Percentiles rank a stretch among this genome's conserved stretches.
These are phyloP conservation scores for Lactuca sativa DNA, from an alignment of 129 eudicot species.

Conservation along the genomic window DNA sequence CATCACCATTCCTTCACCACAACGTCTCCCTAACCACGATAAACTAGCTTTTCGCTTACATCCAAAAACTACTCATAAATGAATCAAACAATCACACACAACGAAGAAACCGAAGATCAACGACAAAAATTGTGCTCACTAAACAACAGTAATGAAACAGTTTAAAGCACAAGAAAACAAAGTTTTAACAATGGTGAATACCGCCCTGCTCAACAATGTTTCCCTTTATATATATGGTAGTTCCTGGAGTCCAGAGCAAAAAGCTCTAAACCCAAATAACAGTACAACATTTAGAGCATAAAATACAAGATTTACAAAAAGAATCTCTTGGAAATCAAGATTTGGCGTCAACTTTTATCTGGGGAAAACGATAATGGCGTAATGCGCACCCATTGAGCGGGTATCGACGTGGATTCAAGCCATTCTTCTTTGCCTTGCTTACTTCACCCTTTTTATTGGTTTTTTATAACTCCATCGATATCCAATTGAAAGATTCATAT, in stretches of 20 bases:
- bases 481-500: constrained; percentile 39
- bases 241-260: not conserved
- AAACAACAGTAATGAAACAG: constrained; percentile 23
- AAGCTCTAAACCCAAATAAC: not conserved
- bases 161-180: constrained; percentile 35
- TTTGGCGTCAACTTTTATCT: not conserved
- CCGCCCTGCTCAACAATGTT: constrained; percentile 19
- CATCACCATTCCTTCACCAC: constrained; percentile 29
- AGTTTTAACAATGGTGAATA: constrained; percentile 23
- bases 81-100: constrained; percentile 17
- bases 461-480: constrained; percentile 20
- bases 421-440: constrained; percentile 52
- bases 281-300: constrained; percentile 3
- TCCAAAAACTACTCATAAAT: not conserved
- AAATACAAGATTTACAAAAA: not conserved
- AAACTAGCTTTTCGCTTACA: constrained; percentile 6
- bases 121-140: not conserved
- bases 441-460: constrained; percentile 51
- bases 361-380: constrained; percentile 39
- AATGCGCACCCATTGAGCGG: constrained; percentile 61
- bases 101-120: constrained; percentile 27
- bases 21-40: constrained; percentile 9
- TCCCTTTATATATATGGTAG: constrained; percentile 1
- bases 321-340: not conserved
- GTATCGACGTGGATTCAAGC: constrained; percentile 80